Conservation (phyloP, 345 rosid species). For the Acer negundo region DNA sequence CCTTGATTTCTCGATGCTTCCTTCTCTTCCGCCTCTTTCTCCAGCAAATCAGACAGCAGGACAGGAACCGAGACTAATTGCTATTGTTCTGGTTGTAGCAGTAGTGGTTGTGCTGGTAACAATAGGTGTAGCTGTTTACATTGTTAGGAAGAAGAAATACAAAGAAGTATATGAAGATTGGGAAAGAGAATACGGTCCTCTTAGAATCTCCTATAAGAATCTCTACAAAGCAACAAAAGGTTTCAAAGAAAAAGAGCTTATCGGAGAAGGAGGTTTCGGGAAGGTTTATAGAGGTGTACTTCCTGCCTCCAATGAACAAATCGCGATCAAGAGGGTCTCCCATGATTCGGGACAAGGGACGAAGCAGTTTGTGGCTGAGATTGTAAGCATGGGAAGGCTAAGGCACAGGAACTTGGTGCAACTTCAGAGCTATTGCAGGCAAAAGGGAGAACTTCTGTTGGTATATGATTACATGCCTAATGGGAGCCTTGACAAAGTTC, state of each 20-base stretch:
- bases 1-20: conserved; percentile 50
- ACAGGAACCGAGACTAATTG: too few relatives aligned
- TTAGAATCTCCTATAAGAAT: conserved; percentile 54
- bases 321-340: conserved; percentile 59
- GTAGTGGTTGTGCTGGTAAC: too few relatives aligned
- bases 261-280: conserved; percentile 59
- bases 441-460: conserved; percentile 38
- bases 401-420: conserved; percentile 43
- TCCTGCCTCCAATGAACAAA: conserved; percentile 34
- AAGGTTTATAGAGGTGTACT: conserved; percentile 55
- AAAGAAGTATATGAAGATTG: conserved; percentile 66
- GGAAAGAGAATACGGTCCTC: conserved; percentile 61
- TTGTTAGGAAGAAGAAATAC: conserved; percentile 41
- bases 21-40: not conserved
- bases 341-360: conserved; percentile 52
- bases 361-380: conserved; percentile 33
- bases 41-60: not conserved
- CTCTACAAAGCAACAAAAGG: conserved; percentile 63
- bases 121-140: conserved; percentile 22
- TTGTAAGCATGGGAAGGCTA: conserved; percentile 28
- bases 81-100: too few relatives aligned
- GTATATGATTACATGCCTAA: conserved; percentile 50
- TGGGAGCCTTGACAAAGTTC: conserved; percentile 48
- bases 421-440: conserved; percentile 45
- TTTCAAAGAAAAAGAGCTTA: conserved; percentile 46